Evolutionary conservation across 768 basidiomycete genomes (phyloP).

Genomic region (Postia placenta): DNA sequence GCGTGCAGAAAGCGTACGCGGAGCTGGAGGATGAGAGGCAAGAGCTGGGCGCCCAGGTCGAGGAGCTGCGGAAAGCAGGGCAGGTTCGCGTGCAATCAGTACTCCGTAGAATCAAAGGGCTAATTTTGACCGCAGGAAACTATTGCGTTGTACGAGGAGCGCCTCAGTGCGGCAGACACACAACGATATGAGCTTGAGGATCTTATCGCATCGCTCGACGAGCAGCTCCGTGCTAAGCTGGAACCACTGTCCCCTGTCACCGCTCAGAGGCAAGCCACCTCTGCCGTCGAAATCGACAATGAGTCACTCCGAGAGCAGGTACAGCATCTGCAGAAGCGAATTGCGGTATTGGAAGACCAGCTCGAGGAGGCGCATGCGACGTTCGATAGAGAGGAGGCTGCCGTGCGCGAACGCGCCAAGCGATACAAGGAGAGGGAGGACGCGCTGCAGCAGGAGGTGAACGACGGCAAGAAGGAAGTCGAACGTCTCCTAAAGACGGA

Average conservation of each 20-base stretch:
- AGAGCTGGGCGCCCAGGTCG: constrained; percentile 69
- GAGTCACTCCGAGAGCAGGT: constrained; percentile 87
- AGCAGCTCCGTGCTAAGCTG: constrained; percentile 31
- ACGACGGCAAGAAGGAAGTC: constrained; percentile 56
- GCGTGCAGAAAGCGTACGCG: constrained; percentile 36
- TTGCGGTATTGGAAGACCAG: constrained; percentile 72
- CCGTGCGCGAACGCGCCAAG: constrained; percentile 55
- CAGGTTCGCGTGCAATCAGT: constrained; percentile 47
- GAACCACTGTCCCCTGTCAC: constrained; percentile 30
- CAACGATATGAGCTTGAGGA: constrained; percentile 77
- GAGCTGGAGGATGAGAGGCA: constrained; percentile 53
- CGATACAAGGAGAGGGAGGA: constrained; percentile 73
- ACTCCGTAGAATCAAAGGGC: background rate
- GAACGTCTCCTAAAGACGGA: constrained; percentile 62
- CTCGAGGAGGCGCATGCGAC: constrained; percentile 70
- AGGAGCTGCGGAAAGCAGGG: constrained; percentile 83
- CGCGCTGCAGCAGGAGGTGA: constrained; percentile 63
- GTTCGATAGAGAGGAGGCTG: constrained; percentile 69
- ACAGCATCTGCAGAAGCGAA: constrained; percentile 77
- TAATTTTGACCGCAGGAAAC: constrained; percentile 57
- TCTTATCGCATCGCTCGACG: constrained; percentile 52
- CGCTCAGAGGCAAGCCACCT: constrained; percentile 37
- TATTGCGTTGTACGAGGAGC: constrained; percentile 91
- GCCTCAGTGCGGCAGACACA: constrained; percentile 62
- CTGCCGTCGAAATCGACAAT: constrained; percentile 91